Conservation (phyloP, 306 rosid species). For the Quillaja saponaria region DNA sequence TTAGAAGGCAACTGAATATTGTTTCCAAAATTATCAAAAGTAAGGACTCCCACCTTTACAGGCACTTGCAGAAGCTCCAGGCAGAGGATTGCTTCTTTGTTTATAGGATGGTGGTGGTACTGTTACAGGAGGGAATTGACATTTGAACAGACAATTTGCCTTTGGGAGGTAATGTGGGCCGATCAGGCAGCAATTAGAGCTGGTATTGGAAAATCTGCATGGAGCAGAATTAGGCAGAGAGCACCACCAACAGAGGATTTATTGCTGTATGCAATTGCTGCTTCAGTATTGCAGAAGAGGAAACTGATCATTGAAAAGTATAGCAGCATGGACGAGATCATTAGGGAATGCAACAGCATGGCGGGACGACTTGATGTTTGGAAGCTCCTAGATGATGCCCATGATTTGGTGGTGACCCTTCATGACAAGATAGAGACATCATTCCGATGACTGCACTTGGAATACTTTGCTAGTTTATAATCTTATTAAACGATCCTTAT, state of each 20-base stretch:
- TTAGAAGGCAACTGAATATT: slow-evolving; percentile 79
- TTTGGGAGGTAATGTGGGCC: slow-evolving; percentile 99
- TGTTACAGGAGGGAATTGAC: slow-evolving; percentile 93
- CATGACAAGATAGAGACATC: slow-evolving; percentile 85
- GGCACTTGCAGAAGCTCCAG: slow-evolving; percentile 91
- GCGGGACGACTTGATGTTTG: slow-evolving; percentile 94
- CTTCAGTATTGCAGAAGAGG: slow-evolving; percentile 89
- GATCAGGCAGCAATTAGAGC: slow-evolving; percentile 98
- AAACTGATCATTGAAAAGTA: slow-evolving; percentile 90
- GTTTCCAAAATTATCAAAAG: slow-evolving; percentile 85
- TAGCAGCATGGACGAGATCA: slow-evolving; percentile 98
- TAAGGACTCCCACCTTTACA: slow-evolving; percentile 87
- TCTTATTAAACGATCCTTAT: slow-evolving; percentile 16
- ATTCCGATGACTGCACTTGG: slow-evolving; percentile 43
- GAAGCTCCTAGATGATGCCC: slow-evolving; percentile 98
- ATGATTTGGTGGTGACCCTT: slow-evolving; percentile 86
- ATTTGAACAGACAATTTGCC: slow-evolving; percentile 90
- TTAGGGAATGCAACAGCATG: slow-evolving; percentile 97
- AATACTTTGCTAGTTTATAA: slow-evolving; percentile 26
- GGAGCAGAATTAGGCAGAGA: slow-evolving; percentile 96
- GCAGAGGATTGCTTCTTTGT: slow-evolving; percentile 99
- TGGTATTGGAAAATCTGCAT: slow-evolving; percentile 89
- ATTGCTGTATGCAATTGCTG: slow-evolving; percentile 92
- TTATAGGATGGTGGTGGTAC: slow-evolving; percentile 97
- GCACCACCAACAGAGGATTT: slow-evolving; percentile 96